Evolutionary conservation across 371 early-diverging fungal species (phyloP), one percentile per base, ranked within the genome.

Genomic region (Saksenaea oblongispora): DNA sequence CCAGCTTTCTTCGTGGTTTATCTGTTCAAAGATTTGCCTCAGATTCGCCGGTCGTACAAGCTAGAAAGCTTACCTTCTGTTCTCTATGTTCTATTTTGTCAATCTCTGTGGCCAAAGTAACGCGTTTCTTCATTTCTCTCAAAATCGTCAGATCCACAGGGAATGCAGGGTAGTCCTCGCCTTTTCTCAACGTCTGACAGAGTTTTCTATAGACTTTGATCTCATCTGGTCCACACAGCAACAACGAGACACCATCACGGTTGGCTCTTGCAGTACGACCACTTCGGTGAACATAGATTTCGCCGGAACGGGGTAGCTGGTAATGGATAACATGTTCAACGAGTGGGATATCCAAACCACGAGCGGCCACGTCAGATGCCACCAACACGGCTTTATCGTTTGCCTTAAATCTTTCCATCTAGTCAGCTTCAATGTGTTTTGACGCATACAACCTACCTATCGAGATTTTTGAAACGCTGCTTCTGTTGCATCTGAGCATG

Each of bases 401-500:
- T 1, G 83, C 71, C 67, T 88, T 91, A 81, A 96, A 98, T 56
- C 80, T 72, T 11, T 53, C 17, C 42, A 44, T 47, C 15, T 13
- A 8, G 24, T 10, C 13, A 51, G 27, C 13, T 47, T 27, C 24
- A 31, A 2, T 44, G 14, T 11, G n/a, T 18, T 47, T n/a, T 5
- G 4, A 10, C 0, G 11, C 17, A 5, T 8, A 47, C 41, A 28
- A 3, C 35, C 42, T 72, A 84, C 78, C 93, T 69, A 59, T 98
- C 98, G 35, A 98, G 73, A 68, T 90, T 94, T 80, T 94, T 94
- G 59, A 97, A 84, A 47, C 98, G 88, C 77, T 95, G 95, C 41
- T 92, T 85, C 78, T 97, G 97, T 72, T 96, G 95, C 94, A 96
- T 94, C 73, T 96, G 91, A 3, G 95, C 95, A 62, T 97, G 98